Conservation (phyloP, 2,329 filamentous ascomycete genomes). For the Rhexocercosporidium sp. region DNA sequence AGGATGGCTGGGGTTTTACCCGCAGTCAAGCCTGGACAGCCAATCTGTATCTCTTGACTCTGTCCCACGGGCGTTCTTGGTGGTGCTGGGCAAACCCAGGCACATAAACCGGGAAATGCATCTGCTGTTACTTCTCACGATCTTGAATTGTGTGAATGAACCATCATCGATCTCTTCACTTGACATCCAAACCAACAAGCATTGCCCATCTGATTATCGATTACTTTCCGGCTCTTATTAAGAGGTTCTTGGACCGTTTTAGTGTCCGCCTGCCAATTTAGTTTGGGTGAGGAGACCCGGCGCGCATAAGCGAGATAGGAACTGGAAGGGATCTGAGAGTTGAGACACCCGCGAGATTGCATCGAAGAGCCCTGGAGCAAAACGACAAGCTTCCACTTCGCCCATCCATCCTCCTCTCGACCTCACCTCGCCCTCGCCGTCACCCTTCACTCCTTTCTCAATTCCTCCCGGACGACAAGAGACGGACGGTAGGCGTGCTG, state of each 20-base stretch:
- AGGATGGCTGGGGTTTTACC: constrained; percentile 3
- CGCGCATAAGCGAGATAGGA: constrained; percentile 25
- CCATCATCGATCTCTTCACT: neutral
- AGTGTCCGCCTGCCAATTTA: constrained; percentile 1
- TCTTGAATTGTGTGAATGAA: neutral
- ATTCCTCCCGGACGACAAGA: constrained; percentile 11
- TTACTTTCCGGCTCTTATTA: neutral
- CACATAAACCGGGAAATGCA: neutral
- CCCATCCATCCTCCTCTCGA: neutral
- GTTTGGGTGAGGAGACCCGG: neutral
- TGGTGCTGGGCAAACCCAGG: neutral
- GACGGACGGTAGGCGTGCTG: constrained; percentile 10
- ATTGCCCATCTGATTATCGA: neutral
- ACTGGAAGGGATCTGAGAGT: constrained; percentile 14
- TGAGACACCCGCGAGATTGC: constrained; percentile 23
- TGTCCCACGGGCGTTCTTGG: constrained; percentile 7
- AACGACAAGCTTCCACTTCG: constrained; percentile 10
- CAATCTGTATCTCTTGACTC: constrained; percentile 5
- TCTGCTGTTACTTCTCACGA: neutral
- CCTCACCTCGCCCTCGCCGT: neutral
- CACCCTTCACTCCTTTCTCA: neutral
- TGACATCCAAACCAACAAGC: neutral
- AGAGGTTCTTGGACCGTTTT: neutral
- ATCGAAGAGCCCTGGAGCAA: constrained; percentile 18
- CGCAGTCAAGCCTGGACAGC: constrained; percentile 3